Conservation (phyloP, 2,329 filamentous ascomycete species). For the Xylariaceae sp. region DNA sequence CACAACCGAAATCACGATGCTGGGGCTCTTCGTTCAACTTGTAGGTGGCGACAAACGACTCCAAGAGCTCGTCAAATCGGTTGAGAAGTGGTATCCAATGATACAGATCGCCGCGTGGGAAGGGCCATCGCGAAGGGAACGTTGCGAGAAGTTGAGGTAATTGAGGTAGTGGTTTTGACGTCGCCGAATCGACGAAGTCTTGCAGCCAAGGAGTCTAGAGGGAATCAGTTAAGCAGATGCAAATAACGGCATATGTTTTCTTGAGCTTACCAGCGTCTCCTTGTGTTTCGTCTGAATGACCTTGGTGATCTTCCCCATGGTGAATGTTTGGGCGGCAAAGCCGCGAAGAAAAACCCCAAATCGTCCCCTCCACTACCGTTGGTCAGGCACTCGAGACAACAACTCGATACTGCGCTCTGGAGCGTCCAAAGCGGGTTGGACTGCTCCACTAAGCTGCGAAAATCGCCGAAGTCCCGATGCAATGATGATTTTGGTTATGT, state of each 20-base stretch:
- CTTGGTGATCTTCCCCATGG: slow-evolving; percentile 65
- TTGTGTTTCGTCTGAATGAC: slow-evolving; percentile 61
- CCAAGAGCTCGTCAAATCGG: slow-evolving; percentile 84
- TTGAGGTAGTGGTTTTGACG: slow-evolving; percentile 64
- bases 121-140: slow-evolving; percentile 89
- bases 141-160: slow-evolving; percentile 70
- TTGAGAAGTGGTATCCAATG: slow-evolving; percentile 97
- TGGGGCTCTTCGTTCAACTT: slow-evolving; percentile 76
- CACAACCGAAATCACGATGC: slow-evolving; percentile 64
- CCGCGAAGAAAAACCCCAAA: slow-evolving; percentile 44
- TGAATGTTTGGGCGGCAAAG: slow-evolving; percentile 53
- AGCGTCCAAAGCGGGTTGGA: slow-evolving; percentile 30
- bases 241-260: slow-evolving; percentile 1
- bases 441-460: slow-evolving; percentile 23
- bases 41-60: slow-evolving; percentile 76
- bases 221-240: slow-evolving; percentile 17
- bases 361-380: slow-evolving; percentile 53
- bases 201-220: slow-evolving; percentile 78
- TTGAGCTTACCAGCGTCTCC: slow-evolving; percentile 56
- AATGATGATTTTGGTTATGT: slow-evolving; percentile 5
- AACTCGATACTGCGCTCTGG: slow-evolving; percentile 33
- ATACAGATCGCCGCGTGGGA: slow-evolving; percentile 90
- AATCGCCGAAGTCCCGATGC: slow-evolving; percentile 13
- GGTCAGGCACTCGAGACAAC: slow-evolving; percentile 37
- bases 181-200: slow-evolving; percentile 69